These are phyloP conservation scores for Saccharomycopsis vini DNA, from an alignment of 805 yeast species.

Conservation along the genomic window DNA sequence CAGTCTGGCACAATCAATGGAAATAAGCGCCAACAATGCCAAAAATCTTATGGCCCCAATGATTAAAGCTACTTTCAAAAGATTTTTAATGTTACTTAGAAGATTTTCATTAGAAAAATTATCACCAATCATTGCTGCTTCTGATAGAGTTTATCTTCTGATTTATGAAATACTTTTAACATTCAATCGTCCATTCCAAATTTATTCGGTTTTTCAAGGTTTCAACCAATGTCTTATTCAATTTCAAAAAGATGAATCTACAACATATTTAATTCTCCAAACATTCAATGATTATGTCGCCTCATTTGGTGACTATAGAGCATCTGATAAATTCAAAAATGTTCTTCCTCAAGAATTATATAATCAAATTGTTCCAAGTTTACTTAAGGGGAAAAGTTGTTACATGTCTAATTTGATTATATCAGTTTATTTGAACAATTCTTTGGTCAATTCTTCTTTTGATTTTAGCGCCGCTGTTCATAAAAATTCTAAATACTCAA, in stretches of 20 bases:
- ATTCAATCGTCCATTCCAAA: not conserved
- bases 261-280: conserved; percentile 1
- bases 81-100: not conserved
- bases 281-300: not conserved
- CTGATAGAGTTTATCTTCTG: not conserved
- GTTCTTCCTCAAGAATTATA: not conserved
- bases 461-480: conserved; percentile 8
- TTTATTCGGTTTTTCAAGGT: not conserved
- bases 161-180: not conserved
- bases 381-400: conserved; percentile 5
- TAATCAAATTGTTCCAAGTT: not conserved
- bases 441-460: not conserved
- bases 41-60: not conserved
- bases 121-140: not conserved
- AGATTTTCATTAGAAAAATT: not conserved
- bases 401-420: conserved; percentile 7
- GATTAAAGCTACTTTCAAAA: not conserved
- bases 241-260: not conserved
- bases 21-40: no score
- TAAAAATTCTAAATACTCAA: not conserved
- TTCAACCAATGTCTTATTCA: not conserved
- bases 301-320: not conserved
- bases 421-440: conserved; percentile 1
- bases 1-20: no score
- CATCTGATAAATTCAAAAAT: not conserved